Base-by-base conservation (phyloP, 495 filamentous ascomycete genomes). In the Hypoxylon intermedium region DNA sequence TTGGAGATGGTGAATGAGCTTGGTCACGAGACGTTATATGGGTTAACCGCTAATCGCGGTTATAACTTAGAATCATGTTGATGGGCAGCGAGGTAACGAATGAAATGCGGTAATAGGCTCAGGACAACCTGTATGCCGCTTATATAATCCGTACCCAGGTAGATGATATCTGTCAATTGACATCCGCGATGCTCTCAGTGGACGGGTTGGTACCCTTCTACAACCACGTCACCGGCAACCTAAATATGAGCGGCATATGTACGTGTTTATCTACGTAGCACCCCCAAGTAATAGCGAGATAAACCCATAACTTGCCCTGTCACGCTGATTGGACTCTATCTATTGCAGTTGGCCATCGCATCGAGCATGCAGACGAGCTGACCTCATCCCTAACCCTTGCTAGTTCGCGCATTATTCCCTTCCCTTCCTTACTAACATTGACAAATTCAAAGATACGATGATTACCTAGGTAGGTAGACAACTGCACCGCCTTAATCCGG, bases 1-100 rank as follows among this genome's bases (percentile, higher is more conserved):
- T 96, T 69, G 91, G 88, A 9, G 89, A 96, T 68, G 85, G 82
- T 60, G 83, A 89, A 76, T 85, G 80, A 68, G 55, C 15, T 50
- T 24, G 9, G 51, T 37, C 30, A 44, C 9, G 26, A 60, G 9
- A 9, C 5, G n/a, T 26, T 46, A 52, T 53, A 50, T 21, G 26
- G 16, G 13, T 36, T 3, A n/a, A 45, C 52, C 61, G 55, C 53
- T 19, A 58, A 46, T 64, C 51, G 40, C 52, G 55, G 53, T 26
- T 26, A n/a, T 26, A 26, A 4, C 24, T 3, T 26, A n/a, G n/a
- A n/a, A n/a, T 48, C 26, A 57, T 34, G 52, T 55, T 45, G 37
- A 53, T 33, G 52, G 52, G 31, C 43, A 55, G 47, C 26, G 50
- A 30, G 28, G 21, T 36, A 44, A 49, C 57, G 42, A 61, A 56